Evolutionary conservation across 116 monocot species (phyloP).

Genomic region (Phalaenopsis hybrid): DNA sequence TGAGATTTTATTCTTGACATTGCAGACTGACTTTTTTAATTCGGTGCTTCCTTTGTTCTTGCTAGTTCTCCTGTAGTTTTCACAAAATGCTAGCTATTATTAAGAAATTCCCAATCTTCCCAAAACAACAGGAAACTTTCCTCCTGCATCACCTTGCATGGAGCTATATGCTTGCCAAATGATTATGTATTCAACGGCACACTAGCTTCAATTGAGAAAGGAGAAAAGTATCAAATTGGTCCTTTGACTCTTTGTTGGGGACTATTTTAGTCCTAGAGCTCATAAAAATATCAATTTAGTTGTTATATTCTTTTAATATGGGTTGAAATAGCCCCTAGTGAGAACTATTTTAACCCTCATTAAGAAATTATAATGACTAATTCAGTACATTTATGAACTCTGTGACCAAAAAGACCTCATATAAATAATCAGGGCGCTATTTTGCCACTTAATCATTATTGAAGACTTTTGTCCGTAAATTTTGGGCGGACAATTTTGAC

Average conservation of each 20-base stretch:
- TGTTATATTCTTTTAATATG: no score
- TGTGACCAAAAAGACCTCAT: no score
- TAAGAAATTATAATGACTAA: no score
- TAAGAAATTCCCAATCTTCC: not conserved
- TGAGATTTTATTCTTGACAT: not conserved
- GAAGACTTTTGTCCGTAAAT: not conserved
- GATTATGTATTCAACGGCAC: not conserved
- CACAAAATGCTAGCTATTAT: not conserved
- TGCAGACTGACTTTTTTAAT: not conserved
- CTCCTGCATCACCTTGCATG: not conserved
- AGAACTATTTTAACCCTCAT: no score
- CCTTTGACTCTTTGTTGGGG: no score
- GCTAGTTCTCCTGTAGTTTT: not conserved
- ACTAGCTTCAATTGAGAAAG: not conserved
- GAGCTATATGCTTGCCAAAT: not conserved
- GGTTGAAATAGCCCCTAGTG: no score
- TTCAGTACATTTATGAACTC: no score
- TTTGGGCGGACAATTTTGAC: not conserved
- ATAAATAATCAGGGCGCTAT: no score
- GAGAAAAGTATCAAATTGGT: no score
- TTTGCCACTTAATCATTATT: no score
- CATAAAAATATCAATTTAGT: no score
- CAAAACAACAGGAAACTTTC: not conserved
- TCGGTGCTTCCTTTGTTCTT: not conserved
- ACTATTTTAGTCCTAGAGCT: no score